Percentiles rank a stretch among this genome's conserved stretches.
These are phyloP conservation scores for Aspergillus sclerotiicarbonarius DNA, from an alignment of 495 filamentous ascomycete species.

Conservation along the genomic window DNA sequence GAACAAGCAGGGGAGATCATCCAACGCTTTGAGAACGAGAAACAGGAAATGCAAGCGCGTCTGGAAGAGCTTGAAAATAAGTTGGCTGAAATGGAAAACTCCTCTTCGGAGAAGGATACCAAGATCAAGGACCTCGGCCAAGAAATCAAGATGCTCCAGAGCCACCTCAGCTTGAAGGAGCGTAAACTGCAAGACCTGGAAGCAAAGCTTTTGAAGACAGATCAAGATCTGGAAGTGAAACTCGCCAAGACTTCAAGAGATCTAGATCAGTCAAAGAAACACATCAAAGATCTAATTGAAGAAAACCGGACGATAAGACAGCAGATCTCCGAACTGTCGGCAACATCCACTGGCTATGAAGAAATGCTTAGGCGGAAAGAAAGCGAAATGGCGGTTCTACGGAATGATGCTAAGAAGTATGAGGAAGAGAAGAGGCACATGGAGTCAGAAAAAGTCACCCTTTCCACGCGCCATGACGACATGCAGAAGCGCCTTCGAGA, in stretches of 20 bases:
- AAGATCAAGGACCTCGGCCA: conserved; percentile 71
- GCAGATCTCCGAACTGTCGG: conserved; percentile 81
- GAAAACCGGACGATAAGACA: conserved; percentile 85
- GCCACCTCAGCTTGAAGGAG: conserved; percentile 84
- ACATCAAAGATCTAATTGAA: conserved; percentile 69
- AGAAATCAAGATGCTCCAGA: conserved; percentile 88
- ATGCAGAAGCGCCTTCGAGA: conserved; percentile 75
- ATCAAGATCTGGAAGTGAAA: conserved; percentile 89
- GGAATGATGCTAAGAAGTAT: conserved; percentile 74
- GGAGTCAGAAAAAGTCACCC: conserved; percentile 68
- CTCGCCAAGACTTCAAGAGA: conserved; percentile 80
- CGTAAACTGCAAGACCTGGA: conserved; percentile 89
- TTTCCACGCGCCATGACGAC: conserved; percentile 75
- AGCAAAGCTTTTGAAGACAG: conserved; percentile 74
- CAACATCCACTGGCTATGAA: conserved; percentile 91
- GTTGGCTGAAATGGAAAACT: conserved; percentile 63
- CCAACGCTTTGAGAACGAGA: conserved; percentile 77
- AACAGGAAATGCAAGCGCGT: conserved; percentile 65
- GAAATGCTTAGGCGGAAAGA: conserved; percentile 91
- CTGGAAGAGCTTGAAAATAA: conserved; percentile 65
- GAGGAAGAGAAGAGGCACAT: conserved; percentile 73
- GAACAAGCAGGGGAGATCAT: conserved; percentile 92
- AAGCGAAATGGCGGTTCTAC: conserved; percentile 82
- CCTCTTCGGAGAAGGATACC: conserved; percentile 64
- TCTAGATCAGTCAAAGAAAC: conserved; percentile 64